Evolutionary conservation across 306 rosid species (phyloP).

Genomic region (Citrullus colocynthis): DNA sequence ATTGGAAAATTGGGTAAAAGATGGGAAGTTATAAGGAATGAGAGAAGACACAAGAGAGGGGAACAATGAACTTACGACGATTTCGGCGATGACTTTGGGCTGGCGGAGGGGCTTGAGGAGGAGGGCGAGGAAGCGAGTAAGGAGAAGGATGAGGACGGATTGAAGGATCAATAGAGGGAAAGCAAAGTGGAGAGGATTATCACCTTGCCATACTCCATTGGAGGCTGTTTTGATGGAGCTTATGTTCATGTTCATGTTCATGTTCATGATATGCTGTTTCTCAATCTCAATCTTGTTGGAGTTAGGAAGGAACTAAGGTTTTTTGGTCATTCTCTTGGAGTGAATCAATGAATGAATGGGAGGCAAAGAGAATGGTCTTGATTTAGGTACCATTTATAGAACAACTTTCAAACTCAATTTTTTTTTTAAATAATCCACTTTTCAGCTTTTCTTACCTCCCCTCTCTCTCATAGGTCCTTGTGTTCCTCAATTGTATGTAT

Average conservation of each 20-base stretch:
- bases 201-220: slow-evolving; percentile 75
- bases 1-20: background rate
- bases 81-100: slow-evolving; percentile 82
- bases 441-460: background rate
- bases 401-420: background rate
- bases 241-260: slow-evolving; percentile 15
- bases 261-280: no score
- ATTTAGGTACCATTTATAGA: background rate
- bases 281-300: no score
- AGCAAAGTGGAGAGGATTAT: slow-evolving; percentile 57
- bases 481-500: background rate
- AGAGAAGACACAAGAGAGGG: background rate
- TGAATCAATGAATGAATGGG: background rate
- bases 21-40: background rate
- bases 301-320: background rate
- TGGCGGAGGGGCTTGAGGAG: slow-evolving; percentile 78
- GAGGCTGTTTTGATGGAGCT: slow-evolving; percentile 59
- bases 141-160: slow-evolving; percentile 28
- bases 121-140: slow-evolving; percentile 49
- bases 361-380: background rate
- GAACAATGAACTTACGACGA: slow-evolving; percentile 21
- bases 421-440: no score
- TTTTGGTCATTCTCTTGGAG: background rate
- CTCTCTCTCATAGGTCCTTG: background rate
- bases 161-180: slow-evolving; percentile 72